phyloP scores from a whole-genome alignment of 2,329 filamentous ascomycete genomes.

The Pseudocercospora musae region DNA sequence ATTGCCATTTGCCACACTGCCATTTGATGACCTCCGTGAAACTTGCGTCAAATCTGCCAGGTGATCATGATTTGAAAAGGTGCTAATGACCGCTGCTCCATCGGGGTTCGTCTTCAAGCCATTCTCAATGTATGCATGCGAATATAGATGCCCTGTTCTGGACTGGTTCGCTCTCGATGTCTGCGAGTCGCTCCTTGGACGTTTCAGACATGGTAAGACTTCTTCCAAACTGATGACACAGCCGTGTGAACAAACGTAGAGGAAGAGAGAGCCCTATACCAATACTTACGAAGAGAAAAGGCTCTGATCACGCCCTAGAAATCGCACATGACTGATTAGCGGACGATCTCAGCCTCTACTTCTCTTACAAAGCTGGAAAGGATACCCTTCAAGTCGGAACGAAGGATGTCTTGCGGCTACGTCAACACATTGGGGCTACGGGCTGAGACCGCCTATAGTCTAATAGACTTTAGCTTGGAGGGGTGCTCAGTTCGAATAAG shows the following conservation, averaged over 20 bases:
- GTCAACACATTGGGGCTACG: not conserved
- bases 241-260: not conserved
- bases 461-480: not conserved
- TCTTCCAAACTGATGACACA: not conserved
- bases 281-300: not conserved
- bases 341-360: not conserved
- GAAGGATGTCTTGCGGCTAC: not conserved
- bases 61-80: slow-evolving; percentile 7
- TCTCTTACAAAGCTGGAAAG: not conserved
- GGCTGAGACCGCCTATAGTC: not conserved
- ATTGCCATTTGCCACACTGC: not conserved
- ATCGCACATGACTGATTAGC: not conserved
- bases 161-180: slow-evolving; percentile 4
- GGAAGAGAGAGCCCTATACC: not conserved
- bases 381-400: not conserved
- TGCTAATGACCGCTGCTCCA: slow-evolving; percentile 8
- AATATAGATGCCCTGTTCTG: slow-evolving; percentile 9
- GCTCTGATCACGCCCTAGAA: not conserved
- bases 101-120: slow-evolving; percentile 10
- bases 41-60: slow-evolving; percentile 1
- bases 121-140: slow-evolving; percentile 4
- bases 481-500: not conserved
- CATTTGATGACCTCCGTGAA: not conserved
- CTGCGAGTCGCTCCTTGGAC: not conserved
- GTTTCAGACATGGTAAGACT: not conserved